phyloP scores from a whole-genome alignment of 2,329 filamentous ascomycete genomes.

The Stromatinia cepivora region DNA sequence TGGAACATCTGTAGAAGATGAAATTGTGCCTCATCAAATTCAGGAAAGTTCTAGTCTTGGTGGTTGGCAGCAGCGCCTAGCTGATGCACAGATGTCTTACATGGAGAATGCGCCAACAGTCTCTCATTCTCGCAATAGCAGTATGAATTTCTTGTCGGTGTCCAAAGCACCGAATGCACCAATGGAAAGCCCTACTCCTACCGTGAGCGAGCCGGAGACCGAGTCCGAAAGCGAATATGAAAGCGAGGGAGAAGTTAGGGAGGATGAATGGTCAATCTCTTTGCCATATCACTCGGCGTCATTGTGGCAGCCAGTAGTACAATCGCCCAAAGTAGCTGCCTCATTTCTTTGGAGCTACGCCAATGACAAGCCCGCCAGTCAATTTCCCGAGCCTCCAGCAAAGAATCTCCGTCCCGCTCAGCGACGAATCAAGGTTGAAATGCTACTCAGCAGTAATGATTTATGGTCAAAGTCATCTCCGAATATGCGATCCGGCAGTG shows the following conservation, averaged over 20 bases:
- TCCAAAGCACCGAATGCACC: slow-evolving; percentile 41
- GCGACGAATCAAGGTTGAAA: slow-evolving; percentile 26
- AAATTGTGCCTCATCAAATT: slow-evolving; percentile 34
- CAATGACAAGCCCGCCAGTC: neutral
- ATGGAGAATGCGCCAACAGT: slow-evolving; percentile 45
- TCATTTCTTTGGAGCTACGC: slow-evolving; percentile 6
- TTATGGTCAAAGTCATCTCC: slow-evolving; percentile 38
- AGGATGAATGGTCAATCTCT: neutral
- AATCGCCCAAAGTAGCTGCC: neutral
- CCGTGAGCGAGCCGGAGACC: slow-evolving; percentile 46
- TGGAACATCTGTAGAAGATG: slow-evolving; percentile 34
- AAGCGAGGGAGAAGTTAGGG: slow-evolving; percentile 15
- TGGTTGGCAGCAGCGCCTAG: slow-evolving; percentile 49
- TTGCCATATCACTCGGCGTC: neutral
- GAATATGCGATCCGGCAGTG: slow-evolving; percentile 15
- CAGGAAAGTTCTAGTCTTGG: slow-evolving; percentile 43
- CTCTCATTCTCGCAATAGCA: slow-evolving; percentile 42
- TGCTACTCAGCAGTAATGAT: slow-evolving; percentile 33
- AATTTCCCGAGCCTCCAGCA: slow-evolving; percentile 35
- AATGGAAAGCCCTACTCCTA: slow-evolving; percentile 55
- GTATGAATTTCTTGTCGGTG: slow-evolving; percentile 46
- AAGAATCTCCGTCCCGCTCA: slow-evolving; percentile 35
- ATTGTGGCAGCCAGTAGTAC: slow-evolving; percentile 8
- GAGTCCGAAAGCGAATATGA: slow-evolving; percentile 11
- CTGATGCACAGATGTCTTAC: slow-evolving; percentile 49